A percentile compares a stretch with the other conserved stretches of the same genome.
Evolutionary conservation across 2,329 filamentous ascomycete species (phyloP).

Genomic region (Fusarium sp.): DNA sequence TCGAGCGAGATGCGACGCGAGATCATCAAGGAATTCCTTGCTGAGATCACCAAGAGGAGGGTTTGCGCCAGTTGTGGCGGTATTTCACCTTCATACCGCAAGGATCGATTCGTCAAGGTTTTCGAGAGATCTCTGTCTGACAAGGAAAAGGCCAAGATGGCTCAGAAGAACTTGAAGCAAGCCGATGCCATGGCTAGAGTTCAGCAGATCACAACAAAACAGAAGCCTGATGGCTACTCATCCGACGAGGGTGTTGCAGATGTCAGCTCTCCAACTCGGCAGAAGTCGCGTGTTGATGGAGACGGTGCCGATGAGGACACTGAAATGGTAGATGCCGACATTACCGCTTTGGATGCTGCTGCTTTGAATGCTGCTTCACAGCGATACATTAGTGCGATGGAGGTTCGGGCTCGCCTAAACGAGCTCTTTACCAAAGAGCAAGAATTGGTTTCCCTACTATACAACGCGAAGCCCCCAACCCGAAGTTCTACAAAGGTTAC

Average conservation of each 20-base stretch:
- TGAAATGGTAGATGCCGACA: slow-evolving; percentile 53
- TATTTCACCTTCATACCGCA: slow-evolving; percentile 86
- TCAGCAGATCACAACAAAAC: slow-evolving; percentile 55
- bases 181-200: slow-evolving; percentile 76
- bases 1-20: slow-evolving; percentile 81
- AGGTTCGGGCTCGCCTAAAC: slow-evolving; percentile 83
- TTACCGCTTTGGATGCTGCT: slow-evolving; percentile 6
- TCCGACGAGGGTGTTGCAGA: slow-evolving; percentile 80
- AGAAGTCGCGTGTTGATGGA: slow-evolving; percentile 58
- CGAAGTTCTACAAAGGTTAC: slow-evolving; percentile 72
- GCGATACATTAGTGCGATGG: slow-evolving; percentile 84
- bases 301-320: slow-evolving; percentile 63
- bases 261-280: slow-evolving; percentile 65
- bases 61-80: slow-evolving; percentile 78
- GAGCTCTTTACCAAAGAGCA: slow-evolving; percentile 90
- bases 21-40: slow-evolving; percentile 86
- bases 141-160: slow-evolving; percentile 85
- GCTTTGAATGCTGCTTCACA: slow-evolving; percentile 59
- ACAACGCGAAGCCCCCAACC: slow-evolving; percentile 78
- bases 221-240: slow-evolving; percentile 60
- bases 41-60: slow-evolving; percentile 77
- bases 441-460: slow-evolving; percentile 87
- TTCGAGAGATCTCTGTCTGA: slow-evolving; percentile 84
- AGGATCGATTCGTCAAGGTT: slow-evolving; percentile 93
- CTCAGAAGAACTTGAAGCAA: slow-evolving; percentile 75